Evolutionary conservation across 306 rosid species (phyloP), one percentile per base, ranked within the genome.

Genomic region (Fragaria vesca): DNA sequence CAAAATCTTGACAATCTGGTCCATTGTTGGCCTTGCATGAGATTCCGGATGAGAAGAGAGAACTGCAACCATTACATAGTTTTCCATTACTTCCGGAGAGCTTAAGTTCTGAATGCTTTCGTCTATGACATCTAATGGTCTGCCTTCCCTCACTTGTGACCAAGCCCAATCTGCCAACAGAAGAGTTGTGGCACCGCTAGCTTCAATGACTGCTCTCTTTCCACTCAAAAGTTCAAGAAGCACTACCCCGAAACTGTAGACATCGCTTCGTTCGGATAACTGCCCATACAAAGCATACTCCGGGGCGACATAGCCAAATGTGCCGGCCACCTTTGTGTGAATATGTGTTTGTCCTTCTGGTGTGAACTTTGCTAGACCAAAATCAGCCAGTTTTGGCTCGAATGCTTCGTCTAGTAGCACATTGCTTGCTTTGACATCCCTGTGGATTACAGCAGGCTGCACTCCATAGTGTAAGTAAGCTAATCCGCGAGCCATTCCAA

Each of bases 11-110:
- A 78, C 83, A 61, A 78, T 32, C 32, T 82, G 86, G 13, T 82
- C 86, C 86, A 74, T 82, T 61, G 82, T 74, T 15, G 80, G 83
- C 86, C 83, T 69, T 4, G 80, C 83, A 51, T 74, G 57, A 16
- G 68, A 54, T 48, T 40, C 54, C 4, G 86, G 80, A 78, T 74
- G 86, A 48, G 80, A 69, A 74, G 80, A 79, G 47, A 82, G 77
- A 45, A 78, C 74, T 47, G 83, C 80, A 45, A 78, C 65, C 13
- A 78, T 15, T 36, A 75, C 63, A 69, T 74, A 62, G 42, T 42
- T 79, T 75, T 82, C 86, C 80, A 78, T 74, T 9, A 74, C 73
- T 47, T 62, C 71, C 8, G 34, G 48, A 9, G 24, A 16, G 47
- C 77, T 79, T 50, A 69, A 61, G 8, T 82, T 76, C 15, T 72